phyloP scores from a whole-genome alignment of 192 early-diverging fungal genomes.

The Dispira simplex region DNA sequence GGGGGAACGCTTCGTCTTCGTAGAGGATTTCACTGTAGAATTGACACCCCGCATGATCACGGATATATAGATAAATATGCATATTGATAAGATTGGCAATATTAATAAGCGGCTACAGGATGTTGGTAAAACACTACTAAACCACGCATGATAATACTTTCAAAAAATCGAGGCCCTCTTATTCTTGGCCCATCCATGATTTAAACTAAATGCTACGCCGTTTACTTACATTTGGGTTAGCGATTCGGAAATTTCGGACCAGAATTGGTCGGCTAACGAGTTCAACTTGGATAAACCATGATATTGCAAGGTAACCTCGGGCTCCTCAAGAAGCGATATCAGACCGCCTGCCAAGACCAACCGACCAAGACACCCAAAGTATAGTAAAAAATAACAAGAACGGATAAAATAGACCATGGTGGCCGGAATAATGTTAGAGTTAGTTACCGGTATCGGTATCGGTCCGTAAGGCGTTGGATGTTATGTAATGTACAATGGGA shows the following conservation, averaged over 20 bases:
- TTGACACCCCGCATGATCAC: too few relatives aligned
- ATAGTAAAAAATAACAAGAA: not conserved
- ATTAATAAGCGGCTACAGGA: too few relatives aligned
- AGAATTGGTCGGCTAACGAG: constrained; percentile 80
- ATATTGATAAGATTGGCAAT: too few relatives aligned
- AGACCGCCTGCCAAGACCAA: constrained; percentile 49
- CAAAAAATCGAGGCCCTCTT: too few relatives aligned
- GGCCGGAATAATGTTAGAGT: not conserved
- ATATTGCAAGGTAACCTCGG: constrained; percentile 76
- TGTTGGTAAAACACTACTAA: too few relatives aligned
- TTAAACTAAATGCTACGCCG: too few relatives aligned
- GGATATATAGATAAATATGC: too few relatives aligned
- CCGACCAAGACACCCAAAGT: not conserved
- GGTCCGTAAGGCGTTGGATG: not conserved
- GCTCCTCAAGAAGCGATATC: constrained; percentile 86
- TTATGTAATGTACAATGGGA: not conserved
- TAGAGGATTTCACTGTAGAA: constrained; percentile 75
- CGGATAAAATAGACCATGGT: not conserved
- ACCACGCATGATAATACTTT: too few relatives aligned
- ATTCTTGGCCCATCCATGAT: too few relatives aligned
- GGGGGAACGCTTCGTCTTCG: constrained; percentile 73
- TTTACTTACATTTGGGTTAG: constrained; percentile 43
- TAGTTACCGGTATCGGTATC: not conserved
- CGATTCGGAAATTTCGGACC: constrained; percentile 95
- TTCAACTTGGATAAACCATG: constrained; percentile 90